These are phyloP conservation scores for Arthrobotrys conoides DNA, from an alignment of 2,329 filamentous ascomycete genomes.

Conservation along the genomic window DNA sequence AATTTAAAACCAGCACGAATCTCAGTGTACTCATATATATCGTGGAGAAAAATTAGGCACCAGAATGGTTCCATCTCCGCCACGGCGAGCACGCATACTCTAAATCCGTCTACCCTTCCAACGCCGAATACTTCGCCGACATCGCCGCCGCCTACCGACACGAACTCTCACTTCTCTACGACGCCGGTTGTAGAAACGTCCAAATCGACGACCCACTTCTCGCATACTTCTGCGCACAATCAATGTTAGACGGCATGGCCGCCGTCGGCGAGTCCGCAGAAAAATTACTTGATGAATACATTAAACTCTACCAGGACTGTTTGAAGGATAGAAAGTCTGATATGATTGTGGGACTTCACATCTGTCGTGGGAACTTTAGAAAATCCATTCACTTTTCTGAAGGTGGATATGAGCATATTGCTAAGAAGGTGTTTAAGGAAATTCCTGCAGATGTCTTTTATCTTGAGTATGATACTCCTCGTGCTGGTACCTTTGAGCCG, in stretches of 20 bases:
- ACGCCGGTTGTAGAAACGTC: conserved; percentile 76
- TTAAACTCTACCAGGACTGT: conserved; percentile 81
- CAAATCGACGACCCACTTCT: conserved; percentile 78
- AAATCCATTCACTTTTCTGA: conserved; percentile 77
- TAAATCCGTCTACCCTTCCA: conserved; percentile 72
- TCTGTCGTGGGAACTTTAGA: conserved; percentile 80
- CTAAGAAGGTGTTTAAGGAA: conserved; percentile 76
- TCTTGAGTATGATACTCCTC: conserved; percentile 78
- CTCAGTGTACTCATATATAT: neutral
- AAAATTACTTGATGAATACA: conserved; percentile 81
- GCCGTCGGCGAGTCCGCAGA: conserved; percentile 79
- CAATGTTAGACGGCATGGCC: conserved; percentile 79
- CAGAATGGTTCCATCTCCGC: conserved; percentile 58
- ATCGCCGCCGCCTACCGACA: conserved; percentile 77
- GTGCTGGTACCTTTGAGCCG: conserved; percentile 77
- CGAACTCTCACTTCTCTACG: conserved; percentile 75
- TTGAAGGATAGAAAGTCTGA: conserved; percentile 75
- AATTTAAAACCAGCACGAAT: too few species aligned
- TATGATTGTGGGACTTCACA: conserved; percentile 82
- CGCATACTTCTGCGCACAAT: conserved; percentile 80
- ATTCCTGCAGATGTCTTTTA: conserved; percentile 78
- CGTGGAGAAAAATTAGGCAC: conserved; percentile 32
- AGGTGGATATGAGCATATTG: conserved; percentile 77
- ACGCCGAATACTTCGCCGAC: conserved; percentile 76
- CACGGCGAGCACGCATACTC: conserved; percentile 72